A percentile compares a stretch with the other conserved stretches of the same genome.
Evolutionary conservation across 208 protist genomes (phyloP).

Genomic region (Trypanosoma rangeli): DNA sequence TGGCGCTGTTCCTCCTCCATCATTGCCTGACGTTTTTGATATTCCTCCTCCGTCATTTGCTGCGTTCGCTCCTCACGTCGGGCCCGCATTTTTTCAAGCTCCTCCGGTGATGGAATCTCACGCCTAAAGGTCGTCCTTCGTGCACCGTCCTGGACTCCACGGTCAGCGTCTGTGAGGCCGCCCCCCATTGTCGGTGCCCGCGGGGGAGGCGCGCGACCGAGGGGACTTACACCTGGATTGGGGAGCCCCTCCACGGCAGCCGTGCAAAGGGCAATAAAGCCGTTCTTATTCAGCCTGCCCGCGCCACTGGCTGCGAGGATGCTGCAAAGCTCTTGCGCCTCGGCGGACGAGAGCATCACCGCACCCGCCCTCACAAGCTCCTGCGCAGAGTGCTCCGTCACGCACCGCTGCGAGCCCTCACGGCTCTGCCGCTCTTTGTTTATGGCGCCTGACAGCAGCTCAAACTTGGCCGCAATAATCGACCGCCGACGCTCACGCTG

Average conservation of each 20-base stretch:
- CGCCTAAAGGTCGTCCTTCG: conserved; percentile 13
- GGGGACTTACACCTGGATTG: conserved; percentile 26
- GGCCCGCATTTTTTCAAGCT: conserved; percentile 38
- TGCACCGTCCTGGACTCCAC: neutral
- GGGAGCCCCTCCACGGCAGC: conserved; percentile 12
- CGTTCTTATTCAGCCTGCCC: conserved; percentile 33
- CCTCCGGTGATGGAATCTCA: conserved; percentile 43
- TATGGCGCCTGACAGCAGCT: conserved; percentile 28
- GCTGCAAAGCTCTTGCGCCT: conserved; percentile 59
- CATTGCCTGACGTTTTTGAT: conserved; percentile 26
- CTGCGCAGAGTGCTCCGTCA: conserved; percentile 34
- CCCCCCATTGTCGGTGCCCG: neutral
- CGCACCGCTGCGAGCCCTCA: conserved; percentile 16
- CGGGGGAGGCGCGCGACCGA: conserved; percentile 14
- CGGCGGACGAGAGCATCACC: conserved; percentile 51
- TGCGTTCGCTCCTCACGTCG: conserved; percentile 40
- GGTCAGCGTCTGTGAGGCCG: neutral
- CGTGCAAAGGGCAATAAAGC: conserved; percentile 46
- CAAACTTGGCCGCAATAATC: conserved; percentile 63
- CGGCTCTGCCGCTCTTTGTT: conserved; percentile 18
- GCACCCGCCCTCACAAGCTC: conserved; percentile 53
- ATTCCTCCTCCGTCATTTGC: conserved; percentile 41
- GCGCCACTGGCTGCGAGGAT: conserved; percentile 43
- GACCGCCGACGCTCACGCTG: conserved; percentile 41
- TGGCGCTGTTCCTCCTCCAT: conserved; percentile 32